Base-by-base conservation (phyloP, 148 eudicot species). In the Rhododendron henanense region DNA sequence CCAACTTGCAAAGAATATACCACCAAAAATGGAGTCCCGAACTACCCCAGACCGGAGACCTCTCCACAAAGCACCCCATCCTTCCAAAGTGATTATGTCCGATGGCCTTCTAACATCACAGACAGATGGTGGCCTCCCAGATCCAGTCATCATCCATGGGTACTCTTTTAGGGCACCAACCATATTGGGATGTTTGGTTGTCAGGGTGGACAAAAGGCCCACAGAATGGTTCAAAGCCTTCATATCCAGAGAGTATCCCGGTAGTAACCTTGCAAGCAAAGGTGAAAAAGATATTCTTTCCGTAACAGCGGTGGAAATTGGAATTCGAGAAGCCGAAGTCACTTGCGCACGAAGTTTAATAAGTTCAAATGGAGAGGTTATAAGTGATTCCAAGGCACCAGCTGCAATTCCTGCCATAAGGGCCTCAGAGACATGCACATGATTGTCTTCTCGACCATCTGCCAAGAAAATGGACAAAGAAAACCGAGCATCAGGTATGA, bases 61-160 rank as follows among this genome's bases (percentile, higher is more conserved):
- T 90, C 99, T 92, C 98, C 99, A 97, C 39, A 95, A 57, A 65
- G 99, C 87, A 87, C 92, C 86, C 93, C 89, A 91, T 78, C 99
- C 99, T 91, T 97, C 99, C 87, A 97, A 88, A 88, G 91, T 88
- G 75, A 93, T 78, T 28, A 96, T 89, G 61, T 95, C 97, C 13
- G 77, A 73, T 10, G 90, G 91, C 75, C 81, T 87, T 77, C 88
- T 91, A 61, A 96, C 98, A 86, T 94, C 91, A 84, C 85, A 87
- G 48, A 93, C 95, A 86, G 96, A 85, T 85, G 99, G 99, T 71
- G 96, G 91, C 86, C 89, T 93, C 51, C 98, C 99, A 84, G 99
- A 93, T 47, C 99, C 99, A 61, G 98, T 92, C 92, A 97, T 93
- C 92, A 92, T 97, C 99, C 99, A 97, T 1, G 99, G 98, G 85